A percentile compares a stretch with the other conserved stretches of the same genome.
These are phyloP conservation scores for Fusarium sp. DNA, from an alignment of 2,329 filamentous ascomycete genomes.

Conservation along the genomic window DNA sequence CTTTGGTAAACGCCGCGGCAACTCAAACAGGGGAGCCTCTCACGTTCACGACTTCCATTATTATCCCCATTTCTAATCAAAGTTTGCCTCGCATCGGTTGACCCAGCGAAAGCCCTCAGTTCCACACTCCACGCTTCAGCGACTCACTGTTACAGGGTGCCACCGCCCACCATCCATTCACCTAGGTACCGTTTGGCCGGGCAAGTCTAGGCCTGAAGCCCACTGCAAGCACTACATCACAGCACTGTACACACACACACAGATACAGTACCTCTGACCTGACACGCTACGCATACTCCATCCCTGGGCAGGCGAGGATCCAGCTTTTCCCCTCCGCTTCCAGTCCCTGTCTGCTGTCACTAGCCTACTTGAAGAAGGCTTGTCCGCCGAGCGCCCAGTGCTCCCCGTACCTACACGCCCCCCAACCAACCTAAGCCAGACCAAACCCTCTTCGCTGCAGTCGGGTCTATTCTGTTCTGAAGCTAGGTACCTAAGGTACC, in stretches of 20 bases:
- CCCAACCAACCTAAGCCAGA: conserved; percentile 2
- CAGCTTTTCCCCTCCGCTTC: conserved; percentile 35
- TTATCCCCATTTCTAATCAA: conserved; percentile 33
- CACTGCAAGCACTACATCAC: conserved; percentile 25
- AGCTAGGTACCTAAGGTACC: not conserved
- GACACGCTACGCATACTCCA: conserved; percentile 31
- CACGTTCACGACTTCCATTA: not conserved
- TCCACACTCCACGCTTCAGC: conserved; percentile 35
- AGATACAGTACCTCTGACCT: conserved; percentile 11
- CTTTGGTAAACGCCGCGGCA: not conserved
- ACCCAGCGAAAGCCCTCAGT: conserved; percentile 43
- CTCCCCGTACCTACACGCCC: conserved; percentile 34
- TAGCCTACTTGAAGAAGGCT: conserved; percentile 34
- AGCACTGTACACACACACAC: not conserved
- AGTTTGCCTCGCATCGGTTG: conserved; percentile 43
- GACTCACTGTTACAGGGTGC: conserved; percentile 29
- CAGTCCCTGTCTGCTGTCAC: conserved; percentile 39
- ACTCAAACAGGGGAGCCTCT: conserved; percentile 2
- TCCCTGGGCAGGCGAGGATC: conserved; percentile 33
- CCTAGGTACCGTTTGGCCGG: not conserved
- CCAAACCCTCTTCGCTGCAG: conserved; percentile 21
- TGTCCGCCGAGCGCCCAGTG: conserved; percentile 38
- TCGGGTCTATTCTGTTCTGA: not conserved
- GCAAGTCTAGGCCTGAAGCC: conserved; percentile 10
- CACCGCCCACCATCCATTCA: conserved; percentile 7